phyloP scores from a whole-genome alignment of 768 basidiomycete species.

The Dioszegia hungarica region DNA sequence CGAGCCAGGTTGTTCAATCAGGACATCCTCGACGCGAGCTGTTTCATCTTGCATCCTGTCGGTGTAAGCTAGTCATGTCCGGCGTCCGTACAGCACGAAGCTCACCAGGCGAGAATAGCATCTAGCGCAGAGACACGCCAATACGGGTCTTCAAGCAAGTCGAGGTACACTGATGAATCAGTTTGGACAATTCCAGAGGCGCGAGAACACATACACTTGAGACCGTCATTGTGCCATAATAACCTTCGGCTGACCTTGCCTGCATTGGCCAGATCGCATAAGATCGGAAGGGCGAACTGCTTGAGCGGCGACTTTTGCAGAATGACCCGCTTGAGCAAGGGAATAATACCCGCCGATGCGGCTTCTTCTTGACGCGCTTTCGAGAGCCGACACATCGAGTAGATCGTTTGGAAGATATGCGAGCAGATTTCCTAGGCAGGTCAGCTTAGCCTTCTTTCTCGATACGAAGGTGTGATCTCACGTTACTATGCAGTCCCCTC shows the following conservation, averaged over 20 bases:
- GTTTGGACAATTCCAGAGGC: background rate
- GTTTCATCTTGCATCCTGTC: constrained; percentile 93
- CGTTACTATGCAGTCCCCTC: constrained; percentile 72
- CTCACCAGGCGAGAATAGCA: constrained; percentile 80
- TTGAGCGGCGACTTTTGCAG: constrained; percentile 84
- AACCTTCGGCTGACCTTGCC: constrained; percentile 85
- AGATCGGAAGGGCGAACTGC: constrained; percentile 92
- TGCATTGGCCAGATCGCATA: constrained; percentile 92
- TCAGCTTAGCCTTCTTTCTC: background rate
- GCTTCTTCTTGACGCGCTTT: constrained; percentile 95
- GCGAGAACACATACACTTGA: constrained; percentile 50
- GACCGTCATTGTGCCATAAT: constrained; percentile 90
- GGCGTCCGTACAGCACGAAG: too few species aligned
- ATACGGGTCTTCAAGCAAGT: constrained; percentile 47
- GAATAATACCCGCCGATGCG: constrained; percentile 89
- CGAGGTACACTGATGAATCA: constrained; percentile 41
- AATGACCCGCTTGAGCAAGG: constrained; percentile 82
- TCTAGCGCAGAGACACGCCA: constrained; percentile 58
- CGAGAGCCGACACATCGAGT: constrained; percentile 90
- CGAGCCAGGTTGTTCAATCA: constrained; percentile 72
- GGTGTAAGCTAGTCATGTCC: constrained; percentile 6
- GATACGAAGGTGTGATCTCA: constrained; percentile 49
- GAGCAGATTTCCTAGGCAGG: constrained; percentile 87
- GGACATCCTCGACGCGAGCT: constrained; percentile 81
- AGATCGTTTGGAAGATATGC: constrained; percentile 94